These are phyloP conservation scores for Lachnellula hyalina DNA, from an alignment of 2,329 filamentous ascomycete species.

Conservation along the genomic window DNA sequence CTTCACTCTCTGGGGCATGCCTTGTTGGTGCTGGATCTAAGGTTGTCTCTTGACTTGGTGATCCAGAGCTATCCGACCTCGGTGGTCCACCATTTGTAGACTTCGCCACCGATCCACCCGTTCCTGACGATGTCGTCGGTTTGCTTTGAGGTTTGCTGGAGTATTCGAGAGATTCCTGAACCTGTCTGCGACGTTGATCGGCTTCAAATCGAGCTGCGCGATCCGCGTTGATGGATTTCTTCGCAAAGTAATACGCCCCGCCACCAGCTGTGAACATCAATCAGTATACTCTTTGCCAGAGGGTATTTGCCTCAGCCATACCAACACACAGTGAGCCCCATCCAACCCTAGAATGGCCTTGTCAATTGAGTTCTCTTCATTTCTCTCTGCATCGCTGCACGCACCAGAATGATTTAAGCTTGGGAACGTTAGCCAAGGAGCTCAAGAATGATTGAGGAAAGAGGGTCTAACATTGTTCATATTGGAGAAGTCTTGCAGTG, in stretches of 20 bases:
- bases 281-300: slow-evolving; percentile 9
- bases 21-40: slow-evolving; percentile 81
- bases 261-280: slow-evolving; percentile 60
- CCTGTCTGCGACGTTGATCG: slow-evolving; percentile 54
- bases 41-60: slow-evolving; percentile 64
- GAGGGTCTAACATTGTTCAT: slow-evolving; percentile 51
- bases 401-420: slow-evolving; percentile 65
- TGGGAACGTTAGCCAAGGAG: slow-evolving; percentile 15
- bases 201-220: slow-evolving; percentile 65
- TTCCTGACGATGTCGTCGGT: slow-evolving; percentile 13
- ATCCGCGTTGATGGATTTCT: slow-evolving; percentile 89
- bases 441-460: not conserved
- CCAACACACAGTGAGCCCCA: slow-evolving; percentile 86
- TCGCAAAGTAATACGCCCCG: slow-evolving; percentile 93
- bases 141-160: slow-evolving; percentile 24
- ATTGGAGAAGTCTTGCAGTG: slow-evolving; percentile 2
- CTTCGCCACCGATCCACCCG: slow-evolving; percentile 16
- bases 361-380: slow-evolving; percentile 17
- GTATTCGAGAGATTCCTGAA: slow-evolving; percentile 50
- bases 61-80: slow-evolving; percentile 52
- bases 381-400: slow-evolving; percentile 20
- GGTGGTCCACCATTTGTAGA: slow-evolving; percentile 44
- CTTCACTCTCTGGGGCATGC: slow-evolving; percentile 70
- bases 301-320: slow-evolving; percentile 39
- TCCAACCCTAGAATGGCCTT: slow-evolving; percentile 60